These are phyloP conservation scores for Fusarium heterosporum DNA, from an alignment of 2,329 filamentous ascomycete genomes.

Conservation along the genomic window DNA sequence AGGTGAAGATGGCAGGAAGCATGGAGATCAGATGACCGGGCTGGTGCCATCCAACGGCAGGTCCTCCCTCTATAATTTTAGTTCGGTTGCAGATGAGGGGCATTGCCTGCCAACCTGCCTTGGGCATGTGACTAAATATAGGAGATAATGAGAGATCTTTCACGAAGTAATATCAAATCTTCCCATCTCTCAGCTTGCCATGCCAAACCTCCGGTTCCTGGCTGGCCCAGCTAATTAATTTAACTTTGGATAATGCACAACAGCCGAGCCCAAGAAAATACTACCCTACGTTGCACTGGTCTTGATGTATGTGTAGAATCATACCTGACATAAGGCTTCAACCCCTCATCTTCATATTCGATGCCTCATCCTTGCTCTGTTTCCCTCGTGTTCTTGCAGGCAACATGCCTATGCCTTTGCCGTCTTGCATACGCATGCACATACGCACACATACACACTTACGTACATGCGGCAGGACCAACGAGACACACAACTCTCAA, in stretches of 20 bases:
- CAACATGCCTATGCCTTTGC: slow-evolving; percentile 16
- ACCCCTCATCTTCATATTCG: slow-evolving; percentile 1
- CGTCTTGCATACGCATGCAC: slow-evolving; percentile 20
- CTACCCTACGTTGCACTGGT: slow-evolving; percentile 9
- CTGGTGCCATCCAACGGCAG: slow-evolving; percentile 25
- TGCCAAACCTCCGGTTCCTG: slow-evolving; percentile 5
- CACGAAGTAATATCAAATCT: neutral
- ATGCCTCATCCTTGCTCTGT: slow-evolving; percentile 20
- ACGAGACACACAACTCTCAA: slow-evolving; percentile 32
- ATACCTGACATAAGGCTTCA: slow-evolving; percentile 8
- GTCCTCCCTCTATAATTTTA: neutral
- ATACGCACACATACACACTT: slow-evolving; percentile 9
- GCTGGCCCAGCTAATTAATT: slow-evolving; percentile 18
- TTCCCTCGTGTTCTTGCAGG: slow-evolving; percentile 32
- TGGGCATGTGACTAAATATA: slow-evolving; percentile 20
- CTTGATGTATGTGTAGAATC: slow-evolving; percentile 8
- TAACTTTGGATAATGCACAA: slow-evolving; percentile 14
- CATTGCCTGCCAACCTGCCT: slow-evolving; percentile 16
- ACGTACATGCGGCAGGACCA: slow-evolving; percentile 11
- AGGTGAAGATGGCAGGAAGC: neutral
- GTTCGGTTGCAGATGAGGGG: slow-evolving; percentile 35
- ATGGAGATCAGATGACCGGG: slow-evolving; percentile 5
- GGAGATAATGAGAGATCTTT: slow-evolving; percentile 4
- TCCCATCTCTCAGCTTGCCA: neutral
- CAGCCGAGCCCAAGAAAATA: slow-evolving; percentile 1